These are phyloP conservation scores for Pisolithus thermaeus DNA, from an alignment of 1,284 basidiomycete genomes.

Conservation along the genomic window DNA sequence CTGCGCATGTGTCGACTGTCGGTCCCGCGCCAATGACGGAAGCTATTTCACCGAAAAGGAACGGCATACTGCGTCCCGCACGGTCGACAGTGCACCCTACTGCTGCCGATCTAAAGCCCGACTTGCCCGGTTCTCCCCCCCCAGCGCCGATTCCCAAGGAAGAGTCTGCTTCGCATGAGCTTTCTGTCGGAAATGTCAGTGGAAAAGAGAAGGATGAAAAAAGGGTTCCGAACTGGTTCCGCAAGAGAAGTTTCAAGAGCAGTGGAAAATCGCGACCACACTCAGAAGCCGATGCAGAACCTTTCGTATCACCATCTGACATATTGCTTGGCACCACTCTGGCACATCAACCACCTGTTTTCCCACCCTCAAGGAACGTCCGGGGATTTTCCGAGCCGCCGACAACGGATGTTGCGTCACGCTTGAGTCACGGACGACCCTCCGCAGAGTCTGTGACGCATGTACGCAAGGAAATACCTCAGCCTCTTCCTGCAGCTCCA, in stretches of 20 bases:
- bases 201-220: constrained; percentile 39
- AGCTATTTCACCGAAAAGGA: constrained; percentile 9
- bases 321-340: constrained; percentile 13
- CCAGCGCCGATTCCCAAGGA: constrained; percentile 15
- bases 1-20: constrained; percentile 2
- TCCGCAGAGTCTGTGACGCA: constrained; percentile 10
- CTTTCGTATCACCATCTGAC: constrained; percentile 12
- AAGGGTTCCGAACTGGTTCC: constrained; percentile 51
- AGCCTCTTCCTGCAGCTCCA: constrained; percentile 18
- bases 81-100: constrained; percentile 4
- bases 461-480: constrained; percentile 18
- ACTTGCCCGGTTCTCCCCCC: constrained; percentile 3
- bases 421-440: constrained; percentile 12
- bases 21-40: constrained; percentile 5
- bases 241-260: constrained; percentile 40
- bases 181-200: constrained; percentile 14
- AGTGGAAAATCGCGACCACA: constrained; percentile 18
- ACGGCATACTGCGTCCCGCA: constrained; percentile 6
- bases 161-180: constrained; percentile 8
- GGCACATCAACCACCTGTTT: constrained; percentile 19
- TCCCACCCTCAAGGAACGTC: constrained; percentile 20
- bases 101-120: constrained; percentile 13
- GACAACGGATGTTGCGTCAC: constrained; percentile 7
- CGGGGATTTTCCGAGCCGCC: constrained; percentile 21
- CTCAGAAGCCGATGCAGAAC: constrained; percentile 16